Evolutionary conservation across 1,139 yeast species (phyloP).

Genomic region (Yamadazyma friedrichii): DNA sequence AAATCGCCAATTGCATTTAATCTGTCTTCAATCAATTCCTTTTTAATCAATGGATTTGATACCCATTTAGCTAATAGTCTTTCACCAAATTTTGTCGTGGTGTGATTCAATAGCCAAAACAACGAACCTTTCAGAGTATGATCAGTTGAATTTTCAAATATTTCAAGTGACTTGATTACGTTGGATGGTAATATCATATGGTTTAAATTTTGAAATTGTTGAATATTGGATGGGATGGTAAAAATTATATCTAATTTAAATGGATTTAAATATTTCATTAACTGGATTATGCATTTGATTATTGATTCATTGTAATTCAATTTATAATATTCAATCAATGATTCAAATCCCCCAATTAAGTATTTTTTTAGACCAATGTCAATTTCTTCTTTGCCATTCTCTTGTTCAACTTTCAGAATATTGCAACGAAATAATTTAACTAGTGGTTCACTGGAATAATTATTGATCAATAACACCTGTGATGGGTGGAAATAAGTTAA

Average conservation of each 20-base stretch:
- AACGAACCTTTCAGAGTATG: slow-evolving; percentile 62
- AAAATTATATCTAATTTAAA: slow-evolving; percentile 63
- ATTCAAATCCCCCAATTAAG: slow-evolving; percentile 13
- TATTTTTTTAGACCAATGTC: slow-evolving; percentile 13
- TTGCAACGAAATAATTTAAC: slow-evolving; percentile 28
- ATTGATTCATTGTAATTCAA: slow-evolving; percentile 23
- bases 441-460: slow-evolving; percentile 18
- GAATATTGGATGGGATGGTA: slow-evolving; percentile 45
- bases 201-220: slow-evolving; percentile 46
- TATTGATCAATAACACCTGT: slow-evolving; percentile 57
- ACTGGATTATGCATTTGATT: slow-evolving; percentile 45
- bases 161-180: slow-evolving; percentile 69
- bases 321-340: slow-evolving; percentile 25
- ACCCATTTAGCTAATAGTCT: slow-evolving; percentile 72
- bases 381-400: slow-evolving; percentile 4
- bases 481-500: slow-evolving; percentile 71
- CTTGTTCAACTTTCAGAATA: slow-evolving; percentile 14
- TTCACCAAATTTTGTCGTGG: slow-evolving; percentile 74
- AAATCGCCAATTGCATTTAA: slow-evolving; percentile 65
- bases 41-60: slow-evolving; percentile 61
- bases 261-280: slow-evolving; percentile 56
- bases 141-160: slow-evolving; percentile 66
- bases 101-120: slow-evolving; percentile 76
- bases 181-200: slow-evolving; percentile 70
- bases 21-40: slow-evolving; percentile 55